A percentile compares a stretch with the other conserved stretches of the same genome.
These are phyloP conservation scores for Diospyros kaki DNA, from an alignment of 148 eudicot species.

Conservation along the genomic window DNA sequence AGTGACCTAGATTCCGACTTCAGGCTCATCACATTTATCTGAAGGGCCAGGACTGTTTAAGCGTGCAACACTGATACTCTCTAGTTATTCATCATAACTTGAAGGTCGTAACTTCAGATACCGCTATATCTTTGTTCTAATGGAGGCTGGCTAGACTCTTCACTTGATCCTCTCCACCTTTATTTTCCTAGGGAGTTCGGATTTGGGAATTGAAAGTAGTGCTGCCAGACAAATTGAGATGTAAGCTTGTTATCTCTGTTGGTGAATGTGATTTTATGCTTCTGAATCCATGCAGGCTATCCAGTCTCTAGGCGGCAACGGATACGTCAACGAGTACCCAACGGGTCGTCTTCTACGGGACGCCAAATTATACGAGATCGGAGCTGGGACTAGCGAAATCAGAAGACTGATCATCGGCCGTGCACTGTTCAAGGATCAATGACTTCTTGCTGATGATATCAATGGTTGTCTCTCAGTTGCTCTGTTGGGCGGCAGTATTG, in stretches of 20 bases:
- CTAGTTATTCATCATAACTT: too few relatives aligned
- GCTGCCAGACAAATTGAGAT: background rate
- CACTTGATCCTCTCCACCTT: background rate
- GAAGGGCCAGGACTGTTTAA: too few relatives aligned
- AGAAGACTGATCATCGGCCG: constrained; percentile 90
- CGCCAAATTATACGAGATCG: constrained; percentile 94
- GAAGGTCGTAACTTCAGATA: too few relatives aligned
- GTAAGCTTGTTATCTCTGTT: background rate
- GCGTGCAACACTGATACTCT: too few relatives aligned
- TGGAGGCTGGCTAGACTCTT: background rate
- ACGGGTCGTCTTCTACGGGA: constrained; percentile 95
- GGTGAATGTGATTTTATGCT: background rate
- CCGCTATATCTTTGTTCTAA: too few relatives aligned
- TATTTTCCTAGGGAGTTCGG: background rate
- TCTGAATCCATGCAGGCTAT: constrained; percentile 58
- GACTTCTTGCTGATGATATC: constrained; percentile 7
- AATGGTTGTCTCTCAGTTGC: too few relatives aligned
- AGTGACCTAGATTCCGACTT: too few relatives aligned
- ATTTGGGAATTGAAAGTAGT: background rate
- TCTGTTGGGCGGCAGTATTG: too few relatives aligned
- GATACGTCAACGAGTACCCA: constrained; percentile 90
- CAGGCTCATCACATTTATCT: too few relatives aligned
- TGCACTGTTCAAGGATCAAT: constrained; percentile 72
- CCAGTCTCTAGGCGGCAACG: constrained; percentile 96
- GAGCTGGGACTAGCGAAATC: constrained; percentile 97